These are phyloP conservation scores for Boletus fagicola DNA, from an alignment of 768 basidiomycete species.

Conservation along the genomic window DNA sequence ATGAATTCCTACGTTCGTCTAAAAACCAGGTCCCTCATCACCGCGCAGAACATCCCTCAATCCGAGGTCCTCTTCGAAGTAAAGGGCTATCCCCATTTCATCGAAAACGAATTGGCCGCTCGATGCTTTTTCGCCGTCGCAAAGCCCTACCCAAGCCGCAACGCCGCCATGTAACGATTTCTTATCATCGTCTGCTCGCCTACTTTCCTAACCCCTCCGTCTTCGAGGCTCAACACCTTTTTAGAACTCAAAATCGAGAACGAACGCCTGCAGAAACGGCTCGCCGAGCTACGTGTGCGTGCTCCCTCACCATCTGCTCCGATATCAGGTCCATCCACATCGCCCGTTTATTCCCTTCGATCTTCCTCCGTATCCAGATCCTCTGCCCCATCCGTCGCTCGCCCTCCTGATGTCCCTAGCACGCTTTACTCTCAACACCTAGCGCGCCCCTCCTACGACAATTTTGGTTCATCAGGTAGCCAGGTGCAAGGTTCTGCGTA, in stretches of 20 bases:
- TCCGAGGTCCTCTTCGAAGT: conserved; percentile 69
- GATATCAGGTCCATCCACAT: conserved; percentile 13
- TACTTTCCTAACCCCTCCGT: conserved; percentile 1
- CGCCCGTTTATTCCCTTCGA: conserved; percentile 29
- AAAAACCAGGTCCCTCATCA: conserved; percentile 43
- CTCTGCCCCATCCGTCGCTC: conserved; percentile 20
- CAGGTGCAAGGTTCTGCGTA: conserved; percentile 14
- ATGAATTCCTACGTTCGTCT: conserved; percentile 62
- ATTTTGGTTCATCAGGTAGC: conserved; percentile 7
- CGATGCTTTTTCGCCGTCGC: conserved; percentile 74
- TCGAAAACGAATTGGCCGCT: conserved; percentile 37
- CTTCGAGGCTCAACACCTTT: conserved; percentile 61
- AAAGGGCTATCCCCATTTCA: conserved; percentile 59
- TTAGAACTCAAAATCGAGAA: conserved; percentile 89
- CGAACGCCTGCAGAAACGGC: conserved; percentile 66
- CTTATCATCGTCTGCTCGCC: background rate
- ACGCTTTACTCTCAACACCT: conserved; percentile 19
- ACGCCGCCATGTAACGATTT: conserved; percentile 57
- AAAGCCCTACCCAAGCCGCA: conserved; percentile 74
- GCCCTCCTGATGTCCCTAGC: conserved; percentile 11
- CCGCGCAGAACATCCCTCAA: conserved; percentile 24
- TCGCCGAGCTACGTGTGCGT: conserved; percentile 42
- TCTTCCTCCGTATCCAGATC: conserved; percentile 27
- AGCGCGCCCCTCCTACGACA: conserved; percentile 14
- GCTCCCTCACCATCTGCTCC: conserved; percentile 19